phyloP scores from a whole-genome alignment of 495 filamentous ascomycete species.

The Coniosporium apollinis region DNA sequence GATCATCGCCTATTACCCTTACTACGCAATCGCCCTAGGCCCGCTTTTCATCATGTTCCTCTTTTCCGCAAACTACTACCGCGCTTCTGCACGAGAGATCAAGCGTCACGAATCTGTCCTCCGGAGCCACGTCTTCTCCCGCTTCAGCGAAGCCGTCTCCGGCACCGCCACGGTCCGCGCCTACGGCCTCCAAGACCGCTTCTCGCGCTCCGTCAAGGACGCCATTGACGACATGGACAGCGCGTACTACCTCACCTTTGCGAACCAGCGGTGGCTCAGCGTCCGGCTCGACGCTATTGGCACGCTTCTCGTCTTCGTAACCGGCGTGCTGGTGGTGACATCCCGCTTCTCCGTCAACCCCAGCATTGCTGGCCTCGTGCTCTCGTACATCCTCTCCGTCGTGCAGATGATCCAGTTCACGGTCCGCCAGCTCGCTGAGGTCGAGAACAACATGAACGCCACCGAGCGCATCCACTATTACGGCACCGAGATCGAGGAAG shows the following conservation, averaged over 20 bases:
- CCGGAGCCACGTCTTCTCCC: conserved; percentile 75
- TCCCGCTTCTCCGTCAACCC: conserved; percentile 78
- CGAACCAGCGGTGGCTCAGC: conserved; percentile 84
- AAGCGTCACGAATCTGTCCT: conserved; percentile 86
- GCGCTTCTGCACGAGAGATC: conserved; percentile 78
- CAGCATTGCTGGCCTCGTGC: conserved; percentile 69
- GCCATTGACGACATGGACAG: conserved; percentile 82
- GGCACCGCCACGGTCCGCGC: conserved; percentile 76
- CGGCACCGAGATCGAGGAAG: conserved; percentile 70
- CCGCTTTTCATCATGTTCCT: conserved; percentile 62
- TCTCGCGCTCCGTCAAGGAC: conserved; percentile 45
- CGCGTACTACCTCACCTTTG: conserved; percentile 86
- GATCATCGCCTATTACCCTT: conserved; percentile 87
- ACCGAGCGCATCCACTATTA: conserved; percentile 92
- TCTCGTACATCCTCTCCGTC: conserved; percentile 83
- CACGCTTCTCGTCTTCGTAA: conserved; percentile 66
- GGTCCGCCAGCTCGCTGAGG: conserved; percentile 83
- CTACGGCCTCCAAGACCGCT: conserved; percentile 63
- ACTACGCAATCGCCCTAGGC: conserved; percentile 76
- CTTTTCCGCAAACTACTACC: conserved; percentile 77
- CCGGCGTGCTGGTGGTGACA: conserved; percentile 81
- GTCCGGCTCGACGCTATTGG: conserved; percentile 72
- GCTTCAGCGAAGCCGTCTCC: conserved; percentile 73
- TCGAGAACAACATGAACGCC: conserved; percentile 95
- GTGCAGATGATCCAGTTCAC: conserved; percentile 96